These are phyloP conservation scores for Lentinus tigrinus DNA, from an alignment of 768 basidiomycete species.

Conservation along the genomic window DNA sequence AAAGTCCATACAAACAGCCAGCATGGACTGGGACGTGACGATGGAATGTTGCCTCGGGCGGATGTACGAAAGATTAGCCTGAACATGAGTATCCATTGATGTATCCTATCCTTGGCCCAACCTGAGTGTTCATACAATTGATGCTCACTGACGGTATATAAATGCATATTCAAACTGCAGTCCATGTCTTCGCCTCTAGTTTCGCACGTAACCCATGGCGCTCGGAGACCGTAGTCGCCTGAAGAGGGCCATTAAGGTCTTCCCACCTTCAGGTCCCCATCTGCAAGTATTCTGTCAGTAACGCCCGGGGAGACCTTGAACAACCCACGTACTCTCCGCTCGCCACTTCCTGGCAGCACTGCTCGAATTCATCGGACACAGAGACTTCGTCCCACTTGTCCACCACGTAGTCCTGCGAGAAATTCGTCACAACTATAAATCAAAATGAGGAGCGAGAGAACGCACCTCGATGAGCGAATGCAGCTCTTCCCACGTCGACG, in stretches of 20 bases:
- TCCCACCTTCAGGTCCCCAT: constrained; percentile 72
- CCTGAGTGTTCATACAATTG: no score
- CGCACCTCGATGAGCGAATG: constrained; percentile 58
- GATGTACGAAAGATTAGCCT: no score
- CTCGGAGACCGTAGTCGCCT: constrained; percentile 63
- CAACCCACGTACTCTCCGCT: constrained; percentile 60
- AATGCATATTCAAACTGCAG: no score
- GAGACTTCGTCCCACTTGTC: constrained; percentile 76
- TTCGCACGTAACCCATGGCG: constrained; percentile 23
- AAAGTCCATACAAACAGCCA: no score
- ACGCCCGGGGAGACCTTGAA: background rate
- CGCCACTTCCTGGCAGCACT: constrained; percentile 69
- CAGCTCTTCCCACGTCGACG: constrained; percentile 64
- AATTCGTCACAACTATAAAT: constrained; percentile 6
- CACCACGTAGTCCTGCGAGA: constrained; percentile 63
- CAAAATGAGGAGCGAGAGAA: constrained; percentile 13
- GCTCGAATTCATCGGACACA: constrained; percentile 61
- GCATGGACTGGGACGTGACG: no score
- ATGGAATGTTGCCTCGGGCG: no score
- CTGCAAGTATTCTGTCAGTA: constrained; percentile 30
- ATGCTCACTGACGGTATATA: no score
- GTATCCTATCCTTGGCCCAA: no score
- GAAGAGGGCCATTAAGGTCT: constrained; percentile 65
- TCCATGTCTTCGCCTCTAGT: constrained; percentile 3
- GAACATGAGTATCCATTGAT: no score